Percentiles rank a stretch among this genome's conserved stretches.
Evolutionary conservation across 2,329 filamentous ascomycete species (phyloP).

Genomic region (Epichloe sibirici): DNA sequence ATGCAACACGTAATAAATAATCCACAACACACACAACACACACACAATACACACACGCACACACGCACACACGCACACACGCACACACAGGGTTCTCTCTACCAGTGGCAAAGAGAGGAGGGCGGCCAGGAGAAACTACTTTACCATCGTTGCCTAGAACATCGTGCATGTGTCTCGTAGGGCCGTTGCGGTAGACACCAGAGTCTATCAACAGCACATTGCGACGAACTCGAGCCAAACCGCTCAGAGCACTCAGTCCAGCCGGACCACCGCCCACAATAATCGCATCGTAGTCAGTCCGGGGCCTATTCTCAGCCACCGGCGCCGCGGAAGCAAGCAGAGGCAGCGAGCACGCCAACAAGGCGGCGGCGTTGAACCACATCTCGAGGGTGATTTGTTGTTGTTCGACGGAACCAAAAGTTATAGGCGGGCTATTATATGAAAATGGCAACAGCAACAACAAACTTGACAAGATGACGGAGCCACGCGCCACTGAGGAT

Average conservation of each 20-base stretch:
- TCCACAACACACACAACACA: not conserved
- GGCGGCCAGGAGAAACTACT: not conserved
- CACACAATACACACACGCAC: too few relatives aligned
- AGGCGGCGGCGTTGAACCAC: slow-evolving; percentile 7
- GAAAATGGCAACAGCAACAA: not conserved
- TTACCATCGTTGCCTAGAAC: slow-evolving; percentile 47
- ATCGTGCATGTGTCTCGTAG: slow-evolving; percentile 48
- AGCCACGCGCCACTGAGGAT: not conserved
- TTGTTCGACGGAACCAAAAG: not conserved
- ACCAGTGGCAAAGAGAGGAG: not conserved
- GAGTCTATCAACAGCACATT: slow-evolving; percentile 46
- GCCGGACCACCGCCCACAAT: slow-evolving; percentile 46
- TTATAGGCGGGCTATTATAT: not conserved
- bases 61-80: too few relatives aligned
- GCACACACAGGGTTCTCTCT: too few relatives aligned
- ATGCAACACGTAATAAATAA: not conserved
- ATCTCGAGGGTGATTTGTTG: not conserved
- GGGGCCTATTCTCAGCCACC: not conserved
- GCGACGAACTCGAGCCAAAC: slow-evolving; percentile 44
- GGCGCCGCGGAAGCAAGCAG: slow-evolving; percentile 9
- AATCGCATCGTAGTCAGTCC: slow-evolving; percentile 37
- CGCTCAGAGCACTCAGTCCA: slow-evolving; percentile 41
- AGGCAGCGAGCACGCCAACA: slow-evolving; percentile 8
- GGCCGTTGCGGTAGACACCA: slow-evolving; percentile 42
- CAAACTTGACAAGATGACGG: not conserved